Base-by-base conservation (phyloP, 306 rosid species). In the Oxytropis ochrocephala region DNA sequence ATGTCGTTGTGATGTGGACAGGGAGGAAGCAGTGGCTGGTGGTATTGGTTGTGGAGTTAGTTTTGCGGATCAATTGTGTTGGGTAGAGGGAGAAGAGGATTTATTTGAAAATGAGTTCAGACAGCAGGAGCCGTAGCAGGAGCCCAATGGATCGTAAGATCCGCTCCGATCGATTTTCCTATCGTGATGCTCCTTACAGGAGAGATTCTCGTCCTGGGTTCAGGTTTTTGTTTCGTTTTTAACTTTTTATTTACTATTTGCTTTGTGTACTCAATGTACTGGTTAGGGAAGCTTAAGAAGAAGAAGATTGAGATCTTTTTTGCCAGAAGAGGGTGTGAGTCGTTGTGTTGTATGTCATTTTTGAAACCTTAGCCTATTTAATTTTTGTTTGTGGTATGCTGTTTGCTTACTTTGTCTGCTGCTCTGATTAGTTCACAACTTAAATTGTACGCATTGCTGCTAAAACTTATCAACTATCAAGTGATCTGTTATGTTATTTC, bases 1-100 rank as follows among this genome's bases (percentile, higher is more conserved):
- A 73, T 85, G 87, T 88, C 92, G 96, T 86, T 93, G 90, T 90
- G 76, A 85, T 93, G 86, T 93, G 98, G 97, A 88, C 98, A 94
- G 98, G 98, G 83, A 84, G 94, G 84, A 86, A 81, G 75, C 89
- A 58, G 87, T 79, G 58, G 83, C 85, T 81, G 78, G 84, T 80
- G 77, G 81, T 83, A 88, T 82, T 83, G 76, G 85, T 82, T 72
- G 89, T 80, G 86, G 61, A 59, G 30, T 80, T 78, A 80, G 70
- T 82, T 72, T 76, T 80, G 80, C 91, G 55, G 83, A 79, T 82
- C 94, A 75, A 78, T 83, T 81, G 90, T 83, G 67, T 83, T 81
- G 90, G 67, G 82, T 93, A 72, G 88, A 86, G 79, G 77, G 78
- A 84, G 85, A 39, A 68, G 80, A 51, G 71, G 83, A 0, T 11